These are phyloP conservation scores for Trichosporon ovoides DNA, from an alignment of 1,284 basidiomycete genomes.

Conservation along the genomic window DNA sequence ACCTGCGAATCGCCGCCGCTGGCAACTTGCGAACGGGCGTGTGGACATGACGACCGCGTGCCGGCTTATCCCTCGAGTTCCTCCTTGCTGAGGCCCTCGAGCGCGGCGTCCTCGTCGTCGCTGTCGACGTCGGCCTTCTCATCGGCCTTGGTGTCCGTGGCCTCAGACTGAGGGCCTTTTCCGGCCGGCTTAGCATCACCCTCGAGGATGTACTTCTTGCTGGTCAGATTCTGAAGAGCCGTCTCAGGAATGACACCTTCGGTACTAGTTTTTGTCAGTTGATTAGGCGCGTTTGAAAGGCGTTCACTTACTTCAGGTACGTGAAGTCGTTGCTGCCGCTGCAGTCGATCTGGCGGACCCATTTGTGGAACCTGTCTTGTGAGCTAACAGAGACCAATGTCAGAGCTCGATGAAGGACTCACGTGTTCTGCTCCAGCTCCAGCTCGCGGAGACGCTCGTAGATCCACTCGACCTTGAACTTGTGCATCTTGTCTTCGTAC, in stretches of 20 bases:
- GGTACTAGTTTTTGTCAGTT: conserved; percentile 53
- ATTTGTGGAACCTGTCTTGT: conserved; percentile 45
- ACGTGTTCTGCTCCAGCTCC: conserved; percentile 76
- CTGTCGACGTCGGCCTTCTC: conserved; percentile 53
- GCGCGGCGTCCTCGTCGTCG: conserved; percentile 51
- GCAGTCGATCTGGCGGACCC: conserved; percentile 44
- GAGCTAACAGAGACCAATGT: neutral
- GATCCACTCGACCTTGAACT: conserved; percentile 77
- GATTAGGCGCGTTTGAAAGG: neutral
- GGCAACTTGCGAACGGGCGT: too few species aligned
- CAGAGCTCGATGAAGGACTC: conserved; percentile 41
- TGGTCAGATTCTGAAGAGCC: conserved; percentile 56
- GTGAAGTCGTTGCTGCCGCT: conserved; percentile 24
- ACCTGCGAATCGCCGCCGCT: too few species aligned
- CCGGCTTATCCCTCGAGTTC: conserved; percentile 73
- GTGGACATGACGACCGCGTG: too few species aligned
- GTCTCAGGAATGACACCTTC: conserved; percentile 64
- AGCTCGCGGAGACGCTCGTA: conserved; percentile 76
- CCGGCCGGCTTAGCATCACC: neutral
- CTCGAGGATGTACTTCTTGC: conserved; percentile 51
- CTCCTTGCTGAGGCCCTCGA: conserved; percentile 58
- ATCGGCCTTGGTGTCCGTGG: conserved; percentile 57
- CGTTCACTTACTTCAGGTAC: conserved; percentile 39
- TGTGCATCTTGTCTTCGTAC: conserved; percentile 61
- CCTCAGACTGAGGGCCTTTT: conserved; percentile 52